Conservation (phyloP, 192 early-diverging fungal species). For the Gamsiella multidivaricata region DNA sequence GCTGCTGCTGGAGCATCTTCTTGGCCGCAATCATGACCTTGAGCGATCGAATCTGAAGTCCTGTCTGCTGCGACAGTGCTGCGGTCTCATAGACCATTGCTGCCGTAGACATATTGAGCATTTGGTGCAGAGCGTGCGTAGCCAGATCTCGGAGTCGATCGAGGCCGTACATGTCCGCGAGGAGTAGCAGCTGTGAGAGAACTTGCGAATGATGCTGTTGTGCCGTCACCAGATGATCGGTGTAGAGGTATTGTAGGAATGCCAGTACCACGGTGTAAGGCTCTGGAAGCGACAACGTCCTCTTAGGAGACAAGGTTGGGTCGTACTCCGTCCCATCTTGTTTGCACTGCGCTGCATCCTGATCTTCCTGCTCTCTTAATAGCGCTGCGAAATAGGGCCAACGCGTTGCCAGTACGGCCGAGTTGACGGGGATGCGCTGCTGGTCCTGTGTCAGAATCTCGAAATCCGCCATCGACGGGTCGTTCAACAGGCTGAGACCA, state of each 20-base stretch:
- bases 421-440: constrained; percentile 59
- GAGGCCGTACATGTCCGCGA: constrained; percentile 72
- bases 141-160: constrained; percentile 66
- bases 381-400: constrained; percentile 61
- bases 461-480: constrained; percentile 60
- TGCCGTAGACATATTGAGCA: constrained; percentile 69
- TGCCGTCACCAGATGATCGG: constrained; percentile 72
- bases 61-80: constrained; percentile 71
- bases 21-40: constrained; percentile 64
- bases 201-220: constrained; percentile 76
- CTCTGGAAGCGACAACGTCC: constrained; percentile 54
- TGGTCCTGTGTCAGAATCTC: constrained; percentile 56
- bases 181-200: constrained; percentile 69
- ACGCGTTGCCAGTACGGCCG: constrained; percentile 52
- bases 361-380: constrained; percentile 49
- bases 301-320: constrained; percentile 37
- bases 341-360: constrained; percentile 41
- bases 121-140: constrained; percentile 70
- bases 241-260: constrained; percentile 76
- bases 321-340: constrained; percentile 47
- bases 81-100: constrained; percentile 76
- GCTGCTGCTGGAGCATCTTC: constrained; percentile 68
- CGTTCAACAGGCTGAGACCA: constrained; percentile 57
- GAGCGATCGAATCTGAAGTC: constrained; percentile 69
- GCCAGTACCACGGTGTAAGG: constrained; percentile 63